Conservation (phyloP, 1,139 yeast genomes). For the Nematodospora anomalae region DNA sequence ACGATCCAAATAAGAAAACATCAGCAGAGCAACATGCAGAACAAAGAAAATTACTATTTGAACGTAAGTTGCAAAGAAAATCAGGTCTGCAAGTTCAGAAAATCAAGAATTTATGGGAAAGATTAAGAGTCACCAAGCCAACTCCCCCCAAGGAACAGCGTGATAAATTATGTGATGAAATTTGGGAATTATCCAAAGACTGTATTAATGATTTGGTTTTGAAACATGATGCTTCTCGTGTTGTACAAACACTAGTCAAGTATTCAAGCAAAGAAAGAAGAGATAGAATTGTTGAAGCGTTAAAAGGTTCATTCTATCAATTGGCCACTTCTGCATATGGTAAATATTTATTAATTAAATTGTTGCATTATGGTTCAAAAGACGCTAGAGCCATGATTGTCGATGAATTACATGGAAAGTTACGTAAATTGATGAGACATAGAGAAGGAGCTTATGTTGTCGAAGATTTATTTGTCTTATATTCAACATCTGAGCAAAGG, state of each 20-base stretch:
- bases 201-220: slow-evolving; percentile 80
- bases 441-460: slow-evolving; percentile 99
- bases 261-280: slow-evolving; percentile 81
- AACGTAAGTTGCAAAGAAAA: slow-evolving; percentile 83
- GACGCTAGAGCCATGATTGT: slow-evolving; percentile 73
- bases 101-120: slow-evolving; percentile 90
- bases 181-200: slow-evolving; percentile 80
- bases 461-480: slow-evolving; percentile 87
- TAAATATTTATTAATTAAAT: slow-evolving; percentile 82
- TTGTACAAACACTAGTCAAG: slow-evolving; percentile 90
- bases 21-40: slow-evolving; percentile 78
- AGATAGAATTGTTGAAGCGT: slow-evolving; percentile 62
- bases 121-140: slow-evolving; percentile 80
- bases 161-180: slow-evolving; percentile 76
- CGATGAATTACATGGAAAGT: slow-evolving; percentile 84
- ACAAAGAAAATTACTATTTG: slow-evolving; percentile 74
- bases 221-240: slow-evolving; percentile 96
- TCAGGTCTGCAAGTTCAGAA: slow-evolving; percentile 83
- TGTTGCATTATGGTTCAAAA: slow-evolving; percentile 88
- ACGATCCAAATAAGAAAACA: slow-evolving; percentile 48
- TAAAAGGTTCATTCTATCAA: slow-evolving; percentile 76
- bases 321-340: slow-evolving; percentile 93
- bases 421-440: slow-evolving; percentile 92
- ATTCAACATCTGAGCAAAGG: slow-evolving; percentile 81
- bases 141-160: slow-evolving; percentile 78